Base-by-base conservation (phyloP, 2,329 filamentous ascomycete genomes). In the Sporothrix mexicana region DNA sequence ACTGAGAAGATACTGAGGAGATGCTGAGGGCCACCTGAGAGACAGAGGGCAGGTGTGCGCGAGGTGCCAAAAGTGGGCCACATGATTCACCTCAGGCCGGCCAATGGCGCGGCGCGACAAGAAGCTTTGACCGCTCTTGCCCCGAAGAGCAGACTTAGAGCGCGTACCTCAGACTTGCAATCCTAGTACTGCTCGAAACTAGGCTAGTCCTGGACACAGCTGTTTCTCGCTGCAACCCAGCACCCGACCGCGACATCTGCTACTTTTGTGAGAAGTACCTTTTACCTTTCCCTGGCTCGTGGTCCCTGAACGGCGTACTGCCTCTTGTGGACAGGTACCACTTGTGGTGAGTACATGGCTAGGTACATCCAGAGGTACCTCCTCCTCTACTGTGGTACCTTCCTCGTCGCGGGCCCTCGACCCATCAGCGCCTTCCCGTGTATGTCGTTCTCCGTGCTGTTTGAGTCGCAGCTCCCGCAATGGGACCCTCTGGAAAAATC, bases 121-220 rank as follows among this genome's bases (percentile, higher is more conserved):
- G 59, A 71, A 71, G 59, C 69, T 66, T 71, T 64, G 59, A 66
- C 69, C 57, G 55, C 69, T 25, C 20, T 17, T 62, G 69, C 69
- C 69, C 17, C 45, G 10, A 13, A 49, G 62, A 47, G 41, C 15
- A 10, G 9, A 13, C 61, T 43, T 30, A 36, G 17, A n/a, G 36
- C 8, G 25, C 13, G 69, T 71, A 71, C 30, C 69, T 55, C 57
- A 13, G 59, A 71, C 70, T 6, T 57, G 61, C n/a, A 20, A n/a
- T n/a, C 2, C 30, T 53, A 25, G 70, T 71, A 62, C 57, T 61
- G 36, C 20, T 25, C 20, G 10, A 57, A 20, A 57, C 53, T 10
- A 30, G 23, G 23, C 17, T 20, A 23, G 68, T 45, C 41, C 36
- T 41, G 45, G 17, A 41, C 2, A 15, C 25, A n/a, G 47, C 4